Evolutionary conservation across 192 early-diverging fungal genomes (phyloP), one percentile per base, ranked within the genome.

Genomic region (Radiomyces spectabilis): DNA sequence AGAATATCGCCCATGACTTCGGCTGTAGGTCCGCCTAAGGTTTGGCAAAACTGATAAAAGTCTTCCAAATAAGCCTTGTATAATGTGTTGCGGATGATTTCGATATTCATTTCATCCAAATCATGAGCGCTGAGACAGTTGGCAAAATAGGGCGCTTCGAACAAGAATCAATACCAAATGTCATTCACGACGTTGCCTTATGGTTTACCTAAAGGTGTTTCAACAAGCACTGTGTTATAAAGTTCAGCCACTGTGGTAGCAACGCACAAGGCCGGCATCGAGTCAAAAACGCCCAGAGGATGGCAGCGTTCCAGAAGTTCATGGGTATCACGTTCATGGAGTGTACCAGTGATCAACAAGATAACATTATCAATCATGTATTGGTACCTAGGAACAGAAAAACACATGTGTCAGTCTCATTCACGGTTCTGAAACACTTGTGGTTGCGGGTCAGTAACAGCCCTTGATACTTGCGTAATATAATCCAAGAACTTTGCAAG

Each of bases 341-440:
- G 77, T 12, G 97, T 99, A 10, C 97, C 97, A 1, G 94, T 97
- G 55, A 99, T 96, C 33, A 99, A 71, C 51, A 99, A 74, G 53
- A 99, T 94, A 44, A 96, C 90, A 75, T 99, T 99, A 72, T 99
- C 97, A 61, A 99, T 99, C 97, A 99, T 99, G 68, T 98, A 99
- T 16, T 86, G 85, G 68, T 93, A 93, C 19, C 90, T 93, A 71
- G 12, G 9, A 5, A 19, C 37, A 1, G 4, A 35, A 37, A 21
- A 26, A n/a, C 1, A 39, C 13, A 22, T 39, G 22, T n/a, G n/a
- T n/a, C n/a, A n/a, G n/a, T n/a, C n/a, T n/a, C n/a, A n/a, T n/a
- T n/a, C n/a, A n/a, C n/a, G n/a, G n/a, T n/a, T n/a, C n/a, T n/a
- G n/a, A n/a, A n/a, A n/a, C n/a, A n/a, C n/a, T n/a, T n/a, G 33